phyloP scores from a whole-genome alignment of 108 stramenopile genomes.

The Skeletonema tropicum region DNA sequence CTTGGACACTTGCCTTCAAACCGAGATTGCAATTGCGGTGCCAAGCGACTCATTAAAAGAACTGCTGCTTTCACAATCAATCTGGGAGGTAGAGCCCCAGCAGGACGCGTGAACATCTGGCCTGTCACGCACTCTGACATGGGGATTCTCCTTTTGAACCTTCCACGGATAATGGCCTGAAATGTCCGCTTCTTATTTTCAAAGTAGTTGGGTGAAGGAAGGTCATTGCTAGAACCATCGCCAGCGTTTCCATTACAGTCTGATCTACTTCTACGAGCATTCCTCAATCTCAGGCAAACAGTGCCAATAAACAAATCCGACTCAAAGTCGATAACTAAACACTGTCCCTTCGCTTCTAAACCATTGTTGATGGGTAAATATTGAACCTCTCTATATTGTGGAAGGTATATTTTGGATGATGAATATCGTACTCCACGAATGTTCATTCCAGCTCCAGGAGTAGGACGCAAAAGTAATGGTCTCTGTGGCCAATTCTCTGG shows the following conservation, averaged over 20 bases:
- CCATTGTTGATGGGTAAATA: constrained; percentile 81
- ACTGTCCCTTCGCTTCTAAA: constrained; percentile 56
- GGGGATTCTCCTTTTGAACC: constrained; percentile 50
- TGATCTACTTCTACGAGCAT: constrained; percentile 2
- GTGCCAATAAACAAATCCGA: constrained; percentile 74
- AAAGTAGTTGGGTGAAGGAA: constrained; percentile 38
- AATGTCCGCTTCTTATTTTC: constrained; percentile 59
- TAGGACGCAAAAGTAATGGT: constrained; percentile 67
- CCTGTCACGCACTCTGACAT: constrained; percentile 67
- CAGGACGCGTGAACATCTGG: constrained; percentile 56
- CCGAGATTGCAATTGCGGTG: constrained; percentile 70
- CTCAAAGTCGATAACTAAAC: constrained; percentile 77
- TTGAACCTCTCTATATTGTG: constrained; percentile 51
- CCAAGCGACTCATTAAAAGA: constrained; percentile 69
- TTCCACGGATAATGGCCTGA: constrained; percentile 61
- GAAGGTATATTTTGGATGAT: constrained; percentile 24
- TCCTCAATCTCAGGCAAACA: constrained; percentile 60
- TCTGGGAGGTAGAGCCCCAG: constrained; percentile 69
- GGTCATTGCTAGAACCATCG: not conserved
- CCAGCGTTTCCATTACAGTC: not conserved
- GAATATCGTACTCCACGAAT: constrained; percentile 64
- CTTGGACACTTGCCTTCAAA: constrained; percentile 60
- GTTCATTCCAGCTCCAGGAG: constrained; percentile 56
- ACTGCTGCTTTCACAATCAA: constrained; percentile 69
- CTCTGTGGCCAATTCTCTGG: constrained; percentile 64